Evolutionary conservation across 768 basidiomycete species (phyloP).

Genomic region (Hericium erinaceus): DNA sequence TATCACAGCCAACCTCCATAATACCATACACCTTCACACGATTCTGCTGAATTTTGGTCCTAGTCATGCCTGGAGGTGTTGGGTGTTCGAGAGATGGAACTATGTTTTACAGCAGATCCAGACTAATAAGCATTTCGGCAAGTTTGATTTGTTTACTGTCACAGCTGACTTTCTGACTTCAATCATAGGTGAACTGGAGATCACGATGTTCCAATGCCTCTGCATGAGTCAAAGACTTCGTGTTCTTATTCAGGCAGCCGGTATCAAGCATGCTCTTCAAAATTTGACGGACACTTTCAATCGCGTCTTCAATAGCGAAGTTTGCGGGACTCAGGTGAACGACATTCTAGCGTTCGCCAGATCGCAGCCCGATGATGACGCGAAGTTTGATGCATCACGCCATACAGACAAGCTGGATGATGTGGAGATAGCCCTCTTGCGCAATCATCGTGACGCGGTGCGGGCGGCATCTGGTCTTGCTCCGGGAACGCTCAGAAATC

Average conservation of each 20-base stretch:
- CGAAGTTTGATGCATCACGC: not conserved
- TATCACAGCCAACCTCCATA: constrained; percentile 30
- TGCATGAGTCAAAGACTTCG: constrained; percentile 17
- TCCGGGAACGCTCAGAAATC: not conserved
- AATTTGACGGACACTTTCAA: not conserved
- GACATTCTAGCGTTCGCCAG: not conserved
- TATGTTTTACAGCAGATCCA: constrained; percentile 20
- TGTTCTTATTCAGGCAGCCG: not conserved
- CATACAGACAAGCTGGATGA: not conserved
- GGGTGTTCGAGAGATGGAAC: constrained; percentile 27
- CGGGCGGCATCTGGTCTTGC: not conserved
- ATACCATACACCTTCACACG: constrained; percentile 27
- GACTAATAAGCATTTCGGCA: constrained; percentile 25
- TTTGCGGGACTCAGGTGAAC: not conserved
- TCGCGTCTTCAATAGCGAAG: not conserved
- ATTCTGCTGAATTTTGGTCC: constrained; percentile 26
- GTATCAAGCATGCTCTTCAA: not conserved
- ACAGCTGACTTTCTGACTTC: not conserved
- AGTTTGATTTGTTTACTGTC: not conserved
- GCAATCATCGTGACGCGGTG: not conserved
- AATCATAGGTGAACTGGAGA: constrained; percentile 21
- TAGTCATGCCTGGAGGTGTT: constrained; percentile 27
- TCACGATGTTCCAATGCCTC: constrained; percentile 18
- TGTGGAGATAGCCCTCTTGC: not conserved
- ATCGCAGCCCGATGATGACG: not conserved